Percentiles rank a stretch among this genome's conserved stretches.
phyloP scores from a whole-genome alignment of 2,329 filamentous ascomycete genomes.

The Dothideomycetes sp. region DNA sequence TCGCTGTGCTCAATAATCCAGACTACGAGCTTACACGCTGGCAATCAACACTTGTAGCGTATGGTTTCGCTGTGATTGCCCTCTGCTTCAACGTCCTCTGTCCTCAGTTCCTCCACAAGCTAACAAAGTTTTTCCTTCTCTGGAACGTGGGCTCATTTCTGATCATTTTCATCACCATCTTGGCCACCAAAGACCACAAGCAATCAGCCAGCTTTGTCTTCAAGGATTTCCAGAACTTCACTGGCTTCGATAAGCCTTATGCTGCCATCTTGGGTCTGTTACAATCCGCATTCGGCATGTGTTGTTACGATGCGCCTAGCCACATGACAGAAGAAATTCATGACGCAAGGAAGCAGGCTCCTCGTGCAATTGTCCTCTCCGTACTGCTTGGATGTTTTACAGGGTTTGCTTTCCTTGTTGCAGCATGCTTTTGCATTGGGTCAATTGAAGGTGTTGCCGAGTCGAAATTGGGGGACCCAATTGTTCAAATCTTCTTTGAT shows the following conservation, averaged over 20 bases:
- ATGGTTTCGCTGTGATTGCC: constrained; percentile 38
- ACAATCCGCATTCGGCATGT: constrained; percentile 48
- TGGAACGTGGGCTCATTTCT: constrained; percentile 48
- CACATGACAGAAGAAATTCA: constrained; percentile 51
- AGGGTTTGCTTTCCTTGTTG: constrained; percentile 41
- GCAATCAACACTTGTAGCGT: constrained; percentile 47
- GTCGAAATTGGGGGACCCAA: constrained; percentile 41
- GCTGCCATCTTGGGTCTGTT: constrained; percentile 45
- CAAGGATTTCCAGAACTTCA: constrained; percentile 44
- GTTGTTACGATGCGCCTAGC: constrained; percentile 35
- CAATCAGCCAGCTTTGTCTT: constrained; percentile 48
- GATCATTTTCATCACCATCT: constrained; percentile 42
- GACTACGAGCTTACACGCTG: constrained; percentile 45
- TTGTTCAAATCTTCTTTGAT: constrained; percentile 46
- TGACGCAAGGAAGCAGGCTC: constrained; percentile 42
- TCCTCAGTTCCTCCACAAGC: constrained; percentile 42
- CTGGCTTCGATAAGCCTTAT: constrained; percentile 43
- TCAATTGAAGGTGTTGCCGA: constrained; percentile 39
- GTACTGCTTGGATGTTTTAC: constrained; percentile 38
- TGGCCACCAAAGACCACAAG: constrained; percentile 46
- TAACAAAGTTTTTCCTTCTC: constrained; percentile 40
- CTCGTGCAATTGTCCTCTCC: constrained; percentile 38
- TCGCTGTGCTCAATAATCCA: constrained; percentile 44
- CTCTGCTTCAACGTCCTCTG: constrained; percentile 42
- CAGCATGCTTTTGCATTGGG: constrained; percentile 44